These are phyloP conservation scores for Aspergillus puulaauensis DNA, from an alignment of 2,329 filamentous ascomycete species.

Conservation along the genomic window DNA sequence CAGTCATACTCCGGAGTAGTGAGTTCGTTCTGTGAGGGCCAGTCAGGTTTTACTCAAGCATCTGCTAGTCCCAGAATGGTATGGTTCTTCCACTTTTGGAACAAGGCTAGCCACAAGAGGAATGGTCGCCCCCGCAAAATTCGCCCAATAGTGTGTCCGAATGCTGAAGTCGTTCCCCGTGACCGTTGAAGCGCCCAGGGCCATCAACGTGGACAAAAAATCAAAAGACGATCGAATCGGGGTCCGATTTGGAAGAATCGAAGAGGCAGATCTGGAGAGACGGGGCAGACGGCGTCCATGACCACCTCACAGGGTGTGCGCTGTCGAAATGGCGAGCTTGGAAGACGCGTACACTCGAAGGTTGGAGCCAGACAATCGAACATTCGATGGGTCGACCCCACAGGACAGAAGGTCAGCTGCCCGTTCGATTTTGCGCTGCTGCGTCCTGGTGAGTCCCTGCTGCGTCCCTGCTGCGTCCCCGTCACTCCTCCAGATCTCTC, in stretches of 20 bases:
- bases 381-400: constrained; percentile 20
- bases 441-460: neutral
- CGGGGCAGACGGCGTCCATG: neutral
- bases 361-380: constrained; percentile 12
- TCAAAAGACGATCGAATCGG: neutral
- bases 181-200: neutral
- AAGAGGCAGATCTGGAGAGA: neutral
- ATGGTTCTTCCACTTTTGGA: constrained; percentile 1
- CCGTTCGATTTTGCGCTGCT: constrained; percentile 15
- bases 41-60: neutral
- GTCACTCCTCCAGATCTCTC: too few relatives aligned
- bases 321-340: neutral
- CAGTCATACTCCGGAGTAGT: too few relatives aligned
- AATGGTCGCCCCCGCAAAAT: constrained; percentile 18
- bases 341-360: constrained; percentile 1
- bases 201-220: neutral
- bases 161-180: constrained; percentile 7
- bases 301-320: neutral
- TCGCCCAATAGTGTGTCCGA: constrained; percentile 8
- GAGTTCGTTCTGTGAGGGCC: too few relatives aligned
- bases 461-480: neutral
- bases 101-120: neutral
- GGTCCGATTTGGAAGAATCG: neutral
- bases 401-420: constrained; percentile 19
- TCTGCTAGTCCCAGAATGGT: neutral